Base-by-base conservation (phyloP, 2,329 filamentous ascomycete genomes). In the Nothophaeocryptopus gaeumannii region DNA sequence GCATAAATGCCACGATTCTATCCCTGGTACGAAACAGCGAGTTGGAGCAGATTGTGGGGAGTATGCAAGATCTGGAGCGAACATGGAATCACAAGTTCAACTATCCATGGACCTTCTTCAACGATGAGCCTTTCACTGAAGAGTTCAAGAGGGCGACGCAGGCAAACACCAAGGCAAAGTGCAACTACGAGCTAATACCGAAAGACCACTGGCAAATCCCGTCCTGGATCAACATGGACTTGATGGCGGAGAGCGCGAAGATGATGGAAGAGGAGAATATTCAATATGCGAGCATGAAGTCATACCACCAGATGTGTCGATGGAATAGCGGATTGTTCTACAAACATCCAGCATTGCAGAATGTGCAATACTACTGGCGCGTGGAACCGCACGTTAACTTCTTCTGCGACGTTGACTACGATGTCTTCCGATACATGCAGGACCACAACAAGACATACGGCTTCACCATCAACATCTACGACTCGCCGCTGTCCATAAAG, bases 11-110 rank as follows among this genome's bases (percentile, higher is more conserved):
- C 51, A 97, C 93, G 3, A 78, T 99, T 50, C 79, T 99, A 59
- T 87, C 90, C 15, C 81, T 99, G 33, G 93, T 99, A 48, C 85
- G 93, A 54, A 99, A 99, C 66, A 84, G 88, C 67, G 93, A 99
- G 75, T 74, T 96, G 26, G 74, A 83, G 15, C 88, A 86, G 39
- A 87, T 99, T 77, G 76, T 97, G 20, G 81, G 85, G 66, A 89
- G 90, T 20, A 99, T 99, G 89, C 73, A 73, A 47, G 92, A 99
- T 66, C 78, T 99, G 53, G 93, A 99, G 74, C 77, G 86, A 58
- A 97, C 92, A 1, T 99, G 91, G 90, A 99, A 99, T 66, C 78
- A 83, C 77, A 99, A 99, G 68, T 99, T 97, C 81, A 99, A 99
- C 76, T 99, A 99, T 67, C 93, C 93, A 0, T 99, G 93, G 89